Conservation (phyloP, 1,284 basidiomycete genomes). For the Coniferiporia sulphurascens region DNA sequence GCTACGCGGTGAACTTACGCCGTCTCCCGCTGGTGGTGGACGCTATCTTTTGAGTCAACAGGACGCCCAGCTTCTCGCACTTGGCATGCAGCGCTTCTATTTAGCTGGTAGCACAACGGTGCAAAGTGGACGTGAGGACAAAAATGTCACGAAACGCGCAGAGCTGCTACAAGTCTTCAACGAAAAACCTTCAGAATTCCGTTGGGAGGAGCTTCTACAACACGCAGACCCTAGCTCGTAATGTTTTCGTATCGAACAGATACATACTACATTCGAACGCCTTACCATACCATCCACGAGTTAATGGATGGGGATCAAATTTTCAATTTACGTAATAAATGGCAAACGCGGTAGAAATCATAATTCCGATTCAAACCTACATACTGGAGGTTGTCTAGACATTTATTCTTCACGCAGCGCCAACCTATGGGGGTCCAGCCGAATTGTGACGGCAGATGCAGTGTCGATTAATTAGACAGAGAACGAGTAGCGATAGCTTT, state of each 20-base stretch:
- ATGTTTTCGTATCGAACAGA: not conserved
- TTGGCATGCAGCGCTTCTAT: slow-evolving; percentile 82
- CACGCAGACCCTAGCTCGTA: slow-evolving; percentile 31
- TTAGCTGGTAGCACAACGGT: slow-evolving; percentile 36
- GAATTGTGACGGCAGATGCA: no score
- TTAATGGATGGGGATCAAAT: no score
- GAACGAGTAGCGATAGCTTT: no score
- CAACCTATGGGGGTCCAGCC: no score
- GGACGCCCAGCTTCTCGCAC: slow-evolving; percentile 77
- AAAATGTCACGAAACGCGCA: slow-evolving; percentile 32
- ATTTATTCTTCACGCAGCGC: no score
- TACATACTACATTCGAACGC: no score
- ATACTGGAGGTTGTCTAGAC: no score
- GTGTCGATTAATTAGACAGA: no score
- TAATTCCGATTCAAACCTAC: no score
- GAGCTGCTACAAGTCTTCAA: slow-evolving; percentile 64
- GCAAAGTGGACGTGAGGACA: slow-evolving; percentile 24
- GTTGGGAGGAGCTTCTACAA: slow-evolving; percentile 66
- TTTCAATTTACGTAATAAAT: no score
- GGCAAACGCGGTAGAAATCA: no score
- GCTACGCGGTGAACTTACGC: slow-evolving; percentile 89
- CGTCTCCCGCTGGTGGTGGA: slow-evolving; percentile 41
- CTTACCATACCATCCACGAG: no score
- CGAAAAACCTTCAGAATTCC: slow-evolving; percentile 65
- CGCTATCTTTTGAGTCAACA: slow-evolving; percentile 67